Percentiles rank a stretch among this genome's conserved stretches.
phyloP scores from a whole-genome alignment of 148 eudicot genomes.

The Fagopyrum esculentum region DNA sequence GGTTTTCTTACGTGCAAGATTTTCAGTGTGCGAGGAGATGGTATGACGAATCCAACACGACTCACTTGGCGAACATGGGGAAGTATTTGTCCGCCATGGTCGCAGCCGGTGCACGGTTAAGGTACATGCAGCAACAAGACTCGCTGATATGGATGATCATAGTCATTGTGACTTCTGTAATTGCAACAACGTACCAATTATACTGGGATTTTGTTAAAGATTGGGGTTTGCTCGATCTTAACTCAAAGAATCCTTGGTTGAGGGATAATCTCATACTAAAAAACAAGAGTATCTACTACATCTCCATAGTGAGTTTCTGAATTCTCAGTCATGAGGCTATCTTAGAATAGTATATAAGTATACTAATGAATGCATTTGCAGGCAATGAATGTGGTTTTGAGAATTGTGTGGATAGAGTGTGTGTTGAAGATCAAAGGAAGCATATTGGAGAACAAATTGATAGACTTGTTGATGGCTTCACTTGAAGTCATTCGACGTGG shows the following conservation, averaged over 20 bases:
- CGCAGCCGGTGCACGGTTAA: constrained; percentile 84
- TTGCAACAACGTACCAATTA: constrained; percentile 77
- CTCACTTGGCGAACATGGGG: constrained; percentile 74
- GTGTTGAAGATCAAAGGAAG: constrained; percentile 48
- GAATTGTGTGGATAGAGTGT: constrained; percentile 84
- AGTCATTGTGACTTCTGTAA: constrained; percentile 56
- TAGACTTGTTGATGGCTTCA: constrained; percentile 81
- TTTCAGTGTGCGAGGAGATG: constrained; percentile 85
- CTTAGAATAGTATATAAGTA: too few species aligned
- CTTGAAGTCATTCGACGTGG: constrained; percentile 90
- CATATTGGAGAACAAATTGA: constrained; percentile 40
- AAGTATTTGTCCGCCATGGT: constrained; percentile 96
- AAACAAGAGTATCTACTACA: constrained; percentile 67
- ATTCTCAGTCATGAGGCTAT: neutral
- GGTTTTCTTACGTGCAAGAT: neutral
- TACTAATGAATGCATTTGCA: constrained; percentile 7
- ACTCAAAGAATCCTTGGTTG: constrained; percentile 61
- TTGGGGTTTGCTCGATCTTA: constrained; percentile 71
- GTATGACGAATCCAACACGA: constrained; percentile 57
- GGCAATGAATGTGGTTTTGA: constrained; percentile 61
- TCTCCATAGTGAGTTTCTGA: constrained; percentile 58
- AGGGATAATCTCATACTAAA: constrained; percentile 72
- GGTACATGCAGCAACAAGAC: constrained; percentile 49
- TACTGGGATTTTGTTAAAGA: constrained; percentile 96
- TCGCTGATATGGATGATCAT: constrained; percentile 40